These are phyloP conservation scores for Yamadazyma triangularis DNA, from an alignment of 1,139 yeast species.

Conservation along the genomic window DNA sequence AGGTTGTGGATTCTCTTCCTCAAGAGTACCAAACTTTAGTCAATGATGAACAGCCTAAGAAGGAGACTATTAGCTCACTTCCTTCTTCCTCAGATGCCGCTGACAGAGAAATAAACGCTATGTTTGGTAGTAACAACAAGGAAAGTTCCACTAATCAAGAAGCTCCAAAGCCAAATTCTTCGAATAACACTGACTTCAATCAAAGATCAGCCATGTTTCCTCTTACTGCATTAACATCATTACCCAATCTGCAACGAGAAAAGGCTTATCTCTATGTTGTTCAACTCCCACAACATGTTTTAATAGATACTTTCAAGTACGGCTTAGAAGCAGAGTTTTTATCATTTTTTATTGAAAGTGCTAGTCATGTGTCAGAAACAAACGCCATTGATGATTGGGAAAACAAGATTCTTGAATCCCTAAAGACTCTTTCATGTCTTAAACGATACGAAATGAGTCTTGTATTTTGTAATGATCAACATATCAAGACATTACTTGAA, in stretches of 20 bases:
- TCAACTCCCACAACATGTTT: conserved; percentile 21
- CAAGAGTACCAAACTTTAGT: conserved; percentile 14
- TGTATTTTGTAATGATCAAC: conserved; percentile 14
- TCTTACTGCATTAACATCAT: conserved; percentile 21
- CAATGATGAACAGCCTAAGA: conserved; percentile 1
- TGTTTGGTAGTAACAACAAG: conserved; percentile 4
- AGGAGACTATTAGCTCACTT: too few relatives aligned
- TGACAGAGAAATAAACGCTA: conserved; percentile 7
- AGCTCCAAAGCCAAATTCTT: not conserved
- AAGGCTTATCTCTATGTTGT: conserved; percentile 41
- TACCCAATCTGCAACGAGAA: conserved; percentile 23
- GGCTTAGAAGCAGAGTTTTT: conserved; percentile 60
- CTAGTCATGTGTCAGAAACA: conserved; percentile 17
- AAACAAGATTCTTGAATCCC: conserved; percentile 11
- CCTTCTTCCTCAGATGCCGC: not conserved
- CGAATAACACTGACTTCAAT: conserved; percentile 10
- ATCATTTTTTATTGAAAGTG: conserved; percentile 48
- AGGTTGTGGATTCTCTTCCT: conserved; percentile 46
- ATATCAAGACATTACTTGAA: conserved; percentile 9
- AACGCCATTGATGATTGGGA: conserved; percentile 17
- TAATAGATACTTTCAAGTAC: conserved; percentile 32
- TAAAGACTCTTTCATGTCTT: conserved; percentile 18
- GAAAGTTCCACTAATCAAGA: not conserved
- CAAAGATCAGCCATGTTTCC: conserved; percentile 27
- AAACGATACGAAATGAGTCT: conserved; percentile 23